Percentiles rank a stretch among this genome's conserved stretches.
Conservation (phyloP, 768 basidiomycete genomes). For the Hirschioporus abietinus region DNA sequence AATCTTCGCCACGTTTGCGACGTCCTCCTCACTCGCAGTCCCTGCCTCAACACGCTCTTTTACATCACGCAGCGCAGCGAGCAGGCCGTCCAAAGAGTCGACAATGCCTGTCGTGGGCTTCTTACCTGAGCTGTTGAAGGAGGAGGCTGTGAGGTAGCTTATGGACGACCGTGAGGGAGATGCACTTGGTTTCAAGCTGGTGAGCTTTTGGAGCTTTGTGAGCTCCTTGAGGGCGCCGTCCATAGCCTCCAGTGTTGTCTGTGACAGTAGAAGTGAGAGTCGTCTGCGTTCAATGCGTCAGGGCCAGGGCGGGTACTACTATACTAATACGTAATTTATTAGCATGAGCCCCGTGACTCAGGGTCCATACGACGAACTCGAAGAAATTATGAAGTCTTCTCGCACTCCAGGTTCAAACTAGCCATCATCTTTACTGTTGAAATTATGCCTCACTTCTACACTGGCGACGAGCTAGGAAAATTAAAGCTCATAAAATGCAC, state of each 20-base stretch:
- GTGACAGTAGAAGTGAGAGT: background rate
- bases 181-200: conserved; percentile 25
- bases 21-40: conserved; percentile 41
- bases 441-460: conserved; percentile 61
- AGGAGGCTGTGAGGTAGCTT: conserved; percentile 20
- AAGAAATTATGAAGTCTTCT: too few relatives aligned
- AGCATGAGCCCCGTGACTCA: too few relatives aligned
- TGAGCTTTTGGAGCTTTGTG: conserved; percentile 65
- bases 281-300: background rate
- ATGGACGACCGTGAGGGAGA: conserved; percentile 39
- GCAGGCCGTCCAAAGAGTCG: conserved; percentile 60
- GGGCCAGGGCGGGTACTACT: too few relatives aligned
- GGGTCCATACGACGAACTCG: too few relatives aligned
- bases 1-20: conserved; percentile 46
- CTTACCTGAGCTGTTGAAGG: too few relatives aligned
- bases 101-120: conserved; percentile 24
- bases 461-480: conserved; percentile 73
- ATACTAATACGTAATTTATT: too few relatives aligned
- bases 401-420: conserved; percentile 2
- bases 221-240: conserved; percentile 75
- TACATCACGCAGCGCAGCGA: conserved; percentile 50
- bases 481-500: conserved; percentile 32
- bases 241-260: conserved; percentile 36
- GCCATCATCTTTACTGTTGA: background rate
- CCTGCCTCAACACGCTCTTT: conserved; percentile 48